phyloP scores from a whole-genome alignment of 768 basidiomycete genomes.

The Asterophora lycoperdoides region DNA sequence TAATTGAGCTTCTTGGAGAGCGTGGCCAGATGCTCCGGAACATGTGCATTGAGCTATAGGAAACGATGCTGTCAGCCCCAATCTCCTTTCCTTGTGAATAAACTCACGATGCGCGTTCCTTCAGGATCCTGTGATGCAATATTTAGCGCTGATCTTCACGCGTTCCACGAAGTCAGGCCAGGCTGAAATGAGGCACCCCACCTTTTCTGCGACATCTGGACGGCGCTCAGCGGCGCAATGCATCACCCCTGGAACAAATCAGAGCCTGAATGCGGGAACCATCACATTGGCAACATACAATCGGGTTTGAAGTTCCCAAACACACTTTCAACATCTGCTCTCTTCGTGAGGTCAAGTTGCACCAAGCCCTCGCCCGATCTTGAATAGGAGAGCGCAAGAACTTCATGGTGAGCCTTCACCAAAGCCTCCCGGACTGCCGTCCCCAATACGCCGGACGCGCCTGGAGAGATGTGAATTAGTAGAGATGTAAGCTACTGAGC shows the following conservation, averaged over 20 bases:
- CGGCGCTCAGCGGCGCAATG: slow-evolving; percentile 95
- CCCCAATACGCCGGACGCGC: slow-evolving; percentile 91
- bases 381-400: slow-evolving; percentile 71
- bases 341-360: slow-evolving; percentile 67
- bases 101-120: slow-evolving; percentile 54
- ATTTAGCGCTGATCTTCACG: neutral
- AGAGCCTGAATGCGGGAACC: neutral
- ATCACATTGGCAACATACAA: slow-evolving; percentile 45
- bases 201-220: slow-evolving; percentile 91
- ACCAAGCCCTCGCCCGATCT: slow-evolving; percentile 49
- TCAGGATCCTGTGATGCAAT: slow-evolving; percentile 53
- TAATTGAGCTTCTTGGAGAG: slow-evolving; percentile 60
- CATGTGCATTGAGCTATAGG: slow-evolving; percentile 73
- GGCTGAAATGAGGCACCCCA: slow-evolving; percentile 26
- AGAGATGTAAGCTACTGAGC: neutral
- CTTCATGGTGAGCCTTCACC: slow-evolving; percentile 35
- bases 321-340: slow-evolving; percentile 45
- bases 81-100: too few relatives aligned
- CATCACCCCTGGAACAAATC: slow-evolving; percentile 60
- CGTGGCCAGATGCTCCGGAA: slow-evolving; percentile 67
- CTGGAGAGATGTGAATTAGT: slow-evolving; percentile 35
- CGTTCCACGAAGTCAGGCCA: too few relatives aligned
- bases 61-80: neutral
- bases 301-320: slow-evolving; percentile 60
- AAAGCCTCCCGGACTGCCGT: slow-evolving; percentile 72